Percentiles rank a stretch among this genome's conserved stretches.
These are phyloP conservation scores for Podospora fimiseda DNA, from an alignment of 495 filamentous ascomycete genomes.

Conservation along the genomic window DNA sequence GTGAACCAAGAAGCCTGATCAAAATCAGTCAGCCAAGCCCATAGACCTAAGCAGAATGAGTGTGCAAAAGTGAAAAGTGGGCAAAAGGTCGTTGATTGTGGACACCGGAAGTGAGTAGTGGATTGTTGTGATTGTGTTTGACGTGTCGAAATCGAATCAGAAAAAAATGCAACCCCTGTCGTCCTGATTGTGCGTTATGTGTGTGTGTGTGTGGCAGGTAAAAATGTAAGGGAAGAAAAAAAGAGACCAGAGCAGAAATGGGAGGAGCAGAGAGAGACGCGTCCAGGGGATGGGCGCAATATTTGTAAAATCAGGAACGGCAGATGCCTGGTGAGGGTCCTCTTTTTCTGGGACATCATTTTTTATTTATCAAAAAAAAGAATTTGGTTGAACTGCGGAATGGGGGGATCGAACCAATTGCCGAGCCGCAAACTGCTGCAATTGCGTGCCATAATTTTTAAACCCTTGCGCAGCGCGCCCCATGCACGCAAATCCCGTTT, in stretches of 20 bases:
- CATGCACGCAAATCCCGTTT: conserved; percentile 20
- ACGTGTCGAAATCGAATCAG: neutral
- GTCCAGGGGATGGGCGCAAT: conserved; percentile 1
- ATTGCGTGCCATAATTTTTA: conserved; percentile 15
- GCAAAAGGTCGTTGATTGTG: neutral
- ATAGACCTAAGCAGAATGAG: neutral
- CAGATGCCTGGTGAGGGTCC: neutral
- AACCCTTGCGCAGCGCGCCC: conserved; percentile 5
- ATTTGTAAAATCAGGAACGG: conserved; percentile 23
- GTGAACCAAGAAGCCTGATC: neutral
- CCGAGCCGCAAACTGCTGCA: conserved; percentile 3
- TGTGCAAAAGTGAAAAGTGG: neutral
- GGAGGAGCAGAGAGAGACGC: neutral
- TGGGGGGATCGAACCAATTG: conserved; percentile 13
- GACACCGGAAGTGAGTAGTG: conserved; percentile 7
- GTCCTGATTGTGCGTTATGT: neutral
- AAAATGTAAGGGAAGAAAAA: neutral
- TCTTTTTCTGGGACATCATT: neutral
- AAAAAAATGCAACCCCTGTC: conserved; percentile 1
- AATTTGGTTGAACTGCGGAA: neutral
- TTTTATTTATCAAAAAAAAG: neutral
- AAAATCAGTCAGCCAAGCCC: conserved; percentile 10
- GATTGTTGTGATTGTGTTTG: conserved; percentile 4
- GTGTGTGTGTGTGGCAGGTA: neutral
- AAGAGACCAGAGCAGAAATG: neutral